A percentile compares a stretch with the other conserved stretches of the same genome.
phyloP scores from a whole-genome alignment of 208 protist species.

The Lotmaria passim region DNA sequence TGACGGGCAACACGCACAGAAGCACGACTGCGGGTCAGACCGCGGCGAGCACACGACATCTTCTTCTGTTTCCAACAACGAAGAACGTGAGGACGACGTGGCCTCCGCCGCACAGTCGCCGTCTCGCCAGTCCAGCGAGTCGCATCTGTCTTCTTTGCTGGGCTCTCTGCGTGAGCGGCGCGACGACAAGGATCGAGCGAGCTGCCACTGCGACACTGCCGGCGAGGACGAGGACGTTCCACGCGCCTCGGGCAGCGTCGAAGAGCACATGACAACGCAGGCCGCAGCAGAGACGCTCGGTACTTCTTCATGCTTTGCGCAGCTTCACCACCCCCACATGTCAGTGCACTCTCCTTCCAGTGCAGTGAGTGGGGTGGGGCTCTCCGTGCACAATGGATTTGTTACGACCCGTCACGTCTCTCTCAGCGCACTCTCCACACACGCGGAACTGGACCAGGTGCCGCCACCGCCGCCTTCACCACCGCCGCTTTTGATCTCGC shows the following conservation, averaged over 20 bases:
- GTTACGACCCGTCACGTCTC: slow-evolving; percentile 21
- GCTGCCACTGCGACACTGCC: not conserved
- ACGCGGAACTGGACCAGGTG: slow-evolving; percentile 20
- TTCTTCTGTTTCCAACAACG: no score
- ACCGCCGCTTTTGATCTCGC: not conserved
- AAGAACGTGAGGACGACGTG: not conserved
- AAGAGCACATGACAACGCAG: not conserved
- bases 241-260: not conserved
- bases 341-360: not conserved
- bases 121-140: slow-evolving; percentile 18
- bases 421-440: slow-evolving; percentile 24
- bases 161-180: slow-evolving; percentile 15
- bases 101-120: not conserved
- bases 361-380: not conserved
- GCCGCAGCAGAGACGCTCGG: no score
- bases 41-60: no score
- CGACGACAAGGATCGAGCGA: not conserved
- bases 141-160: slow-evolving; percentile 20
- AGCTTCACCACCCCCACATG: no score
- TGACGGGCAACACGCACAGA: not conserved
- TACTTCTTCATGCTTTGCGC: no score
- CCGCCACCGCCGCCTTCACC: not conserved
- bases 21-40: no score
- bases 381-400: slow-evolving; percentile 1
- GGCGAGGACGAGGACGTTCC: no score